These are phyloP conservation scores for Arctostaphylos glauca DNA, from an alignment of 148 eudicot genomes.

Conservation along the genomic window DNA sequence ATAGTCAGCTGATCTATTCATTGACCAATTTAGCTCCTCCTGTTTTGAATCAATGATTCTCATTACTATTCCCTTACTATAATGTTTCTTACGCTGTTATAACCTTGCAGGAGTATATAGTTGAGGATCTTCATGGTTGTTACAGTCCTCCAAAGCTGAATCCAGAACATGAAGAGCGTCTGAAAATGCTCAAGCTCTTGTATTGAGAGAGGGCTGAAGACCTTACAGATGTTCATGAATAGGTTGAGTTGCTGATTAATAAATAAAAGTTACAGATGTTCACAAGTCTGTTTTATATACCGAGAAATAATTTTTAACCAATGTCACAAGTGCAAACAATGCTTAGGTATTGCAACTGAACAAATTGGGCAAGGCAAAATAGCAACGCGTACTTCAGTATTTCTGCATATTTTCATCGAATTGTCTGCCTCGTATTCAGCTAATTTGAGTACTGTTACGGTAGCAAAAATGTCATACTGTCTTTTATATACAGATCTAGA, in stretches of 20 bases:
- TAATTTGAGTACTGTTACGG: neutral
- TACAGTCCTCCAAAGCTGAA: constrained; percentile 73
- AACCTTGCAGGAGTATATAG: constrained; percentile 64
- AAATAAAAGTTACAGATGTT: neutral
- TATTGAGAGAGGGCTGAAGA: constrained; percentile 20
- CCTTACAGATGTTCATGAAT: neutral
- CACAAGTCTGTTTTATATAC: neutral
- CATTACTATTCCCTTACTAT: neutral
- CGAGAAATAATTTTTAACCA: neutral
- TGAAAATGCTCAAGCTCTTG: constrained; percentile 71
- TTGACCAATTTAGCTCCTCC: neutral
- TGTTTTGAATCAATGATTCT: neutral
- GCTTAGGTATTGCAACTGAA: neutral
- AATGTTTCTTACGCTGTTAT: neutral
- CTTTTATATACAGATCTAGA: too few species aligned
- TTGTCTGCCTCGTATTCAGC: neutral
- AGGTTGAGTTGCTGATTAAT: neutral
- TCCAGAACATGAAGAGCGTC: constrained; percentile 61
- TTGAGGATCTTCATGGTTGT: constrained; percentile 71
- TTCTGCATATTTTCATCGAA: neutral
- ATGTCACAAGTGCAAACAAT: neutral
- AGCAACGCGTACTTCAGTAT: neutral
- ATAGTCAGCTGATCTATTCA: neutral
- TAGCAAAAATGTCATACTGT: neutral
- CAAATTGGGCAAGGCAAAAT: neutral